phyloP scores from a whole-genome alignment of 148 eudicot genomes.

The Diospyros kaki region DNA sequence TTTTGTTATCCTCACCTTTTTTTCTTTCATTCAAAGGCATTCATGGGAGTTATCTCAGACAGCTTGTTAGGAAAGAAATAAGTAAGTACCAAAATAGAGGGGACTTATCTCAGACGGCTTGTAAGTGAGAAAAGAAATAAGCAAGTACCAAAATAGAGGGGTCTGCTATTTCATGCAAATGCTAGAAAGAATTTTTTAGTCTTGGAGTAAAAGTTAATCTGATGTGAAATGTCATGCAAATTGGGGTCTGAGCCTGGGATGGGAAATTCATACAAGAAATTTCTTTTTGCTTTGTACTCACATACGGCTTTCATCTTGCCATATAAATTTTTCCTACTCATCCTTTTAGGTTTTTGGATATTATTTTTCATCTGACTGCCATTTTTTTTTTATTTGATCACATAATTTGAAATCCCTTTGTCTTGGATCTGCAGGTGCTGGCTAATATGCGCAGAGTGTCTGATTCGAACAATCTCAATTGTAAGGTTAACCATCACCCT shows the following conservation, averaged over 20 bases:
- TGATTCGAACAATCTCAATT: conserved; percentile 22
- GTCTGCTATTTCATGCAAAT: background rate
- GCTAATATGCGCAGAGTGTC: conserved; percentile 68
- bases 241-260: background rate
- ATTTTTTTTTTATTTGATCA: background rate
- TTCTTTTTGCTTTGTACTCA: background rate
- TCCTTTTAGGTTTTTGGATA: background rate
- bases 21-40: too few species aligned
- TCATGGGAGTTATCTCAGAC: too few species aligned
- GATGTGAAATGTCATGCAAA: background rate
- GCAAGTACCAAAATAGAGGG: too few species aligned
- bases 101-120: too few species aligned
- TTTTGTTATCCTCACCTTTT: too few species aligned
- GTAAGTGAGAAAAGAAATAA: too few species aligned
- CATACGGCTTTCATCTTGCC: background rate
- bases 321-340: background rate
- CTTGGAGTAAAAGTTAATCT: background rate
- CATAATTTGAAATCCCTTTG: background rate
- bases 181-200: background rate
- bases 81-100: too few species aligned
- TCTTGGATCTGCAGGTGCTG: conserved; percentile 63
- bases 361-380: background rate
- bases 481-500: conserved; percentile 35
- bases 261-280: background rate
- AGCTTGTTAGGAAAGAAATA: too few species aligned